Percentiles rank a stretch among this genome's conserved stretches.
Evolutionary conservation across 2,329 filamentous ascomycete species (phyloP).

Genomic region (Fusarium heterosporum): DNA sequence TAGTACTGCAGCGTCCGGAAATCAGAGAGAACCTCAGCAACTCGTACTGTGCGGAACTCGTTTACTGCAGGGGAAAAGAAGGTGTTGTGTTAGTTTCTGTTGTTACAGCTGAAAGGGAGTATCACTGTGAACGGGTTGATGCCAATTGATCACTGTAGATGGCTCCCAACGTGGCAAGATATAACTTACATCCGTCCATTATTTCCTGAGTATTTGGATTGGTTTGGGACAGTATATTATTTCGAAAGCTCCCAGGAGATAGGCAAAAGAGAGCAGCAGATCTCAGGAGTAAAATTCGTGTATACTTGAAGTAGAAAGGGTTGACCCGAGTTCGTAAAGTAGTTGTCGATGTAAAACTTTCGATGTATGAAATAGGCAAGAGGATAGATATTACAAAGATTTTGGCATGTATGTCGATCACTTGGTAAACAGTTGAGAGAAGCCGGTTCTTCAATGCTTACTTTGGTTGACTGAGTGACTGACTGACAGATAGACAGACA

Average conservation of each 20-base stretch:
- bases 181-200: conserved; percentile 48
- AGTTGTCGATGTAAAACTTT: conserved; percentile 13
- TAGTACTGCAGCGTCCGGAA: conserved; percentile 72
- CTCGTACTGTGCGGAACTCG: conserved; percentile 67
- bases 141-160: conserved; percentile 13
- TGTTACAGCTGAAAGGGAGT: neutral
- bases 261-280: neutral
- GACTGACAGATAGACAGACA: conserved; percentile 3
- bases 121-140: neutral
- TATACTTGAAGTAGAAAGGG: conserved; percentile 16
- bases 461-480: conserved; percentile 34
- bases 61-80: conserved; percentile 61
- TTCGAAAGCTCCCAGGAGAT: conserved; percentile 9
- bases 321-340: conserved; percentile 6
- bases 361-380: conserved; percentile 24
- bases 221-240: conserved; percentile 2
- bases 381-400: conserved; percentile 36
- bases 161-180: conserved; percentile 15
- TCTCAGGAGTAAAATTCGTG: conserved; percentile 8
- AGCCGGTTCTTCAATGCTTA: conserved; percentile 46
- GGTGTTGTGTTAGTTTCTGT: conserved; percentile 37
- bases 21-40: conserved; percentile 71
- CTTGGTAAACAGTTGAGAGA: conserved; percentile 41
- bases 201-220: conserved; percentile 2
- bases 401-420: conserved; percentile 42